Evolutionary conservation across 345 rosid genomes (phyloP).

Genomic region (Cardiospermum halicacabum): DNA sequence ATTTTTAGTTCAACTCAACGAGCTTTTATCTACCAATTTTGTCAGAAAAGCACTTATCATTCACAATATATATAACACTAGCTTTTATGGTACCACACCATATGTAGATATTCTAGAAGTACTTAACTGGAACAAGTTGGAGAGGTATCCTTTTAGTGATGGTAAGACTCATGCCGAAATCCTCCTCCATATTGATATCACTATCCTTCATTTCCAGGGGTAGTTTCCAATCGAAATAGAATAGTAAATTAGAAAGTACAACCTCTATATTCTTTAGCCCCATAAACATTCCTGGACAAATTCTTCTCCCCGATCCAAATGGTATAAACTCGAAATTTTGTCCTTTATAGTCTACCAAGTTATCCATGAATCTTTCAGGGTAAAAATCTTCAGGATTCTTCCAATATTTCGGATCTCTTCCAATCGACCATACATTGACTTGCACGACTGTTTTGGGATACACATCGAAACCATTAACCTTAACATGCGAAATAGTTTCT

Average conservation of each 20-base stretch:
- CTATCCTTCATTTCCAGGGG: conserved; percentile 21
- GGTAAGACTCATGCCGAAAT: conserved; percentile 10
- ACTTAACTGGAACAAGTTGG: conserved; percentile 14
- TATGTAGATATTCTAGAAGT: too few relatives aligned
- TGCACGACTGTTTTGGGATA: conserved; percentile 29
- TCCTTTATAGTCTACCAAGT: conserved; percentile 30
- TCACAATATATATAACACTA: too few relatives aligned
- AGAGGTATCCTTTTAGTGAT: conserved; percentile 19
- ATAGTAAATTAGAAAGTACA: conserved; percentile 26
- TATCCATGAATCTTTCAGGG: conserved; percentile 32
- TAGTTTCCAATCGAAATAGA: conserved; percentile 26
- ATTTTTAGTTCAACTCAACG: too few relatives aligned
- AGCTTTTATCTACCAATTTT: too few relatives aligned
- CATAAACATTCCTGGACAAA: conserved; percentile 30
- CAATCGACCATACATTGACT: conserved; percentile 37
- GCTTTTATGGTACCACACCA: too few relatives aligned
- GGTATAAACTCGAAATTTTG: conserved; percentile 22
- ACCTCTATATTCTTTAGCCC: conserved; percentile 26
- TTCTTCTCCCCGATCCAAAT: conserved; percentile 30
- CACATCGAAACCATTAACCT: conserved; percentile 26
- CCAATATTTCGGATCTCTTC: conserved; percentile 27
- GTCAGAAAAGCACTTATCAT: too few relatives aligned
- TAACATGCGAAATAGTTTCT: conserved; percentile 25
- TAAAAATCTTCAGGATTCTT: conserved; percentile 29
- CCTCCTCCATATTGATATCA: conserved; percentile 19